Conservation (phyloP, 2,329 filamentous ascomycete species). For the Penicillium nordicum region DNA sequence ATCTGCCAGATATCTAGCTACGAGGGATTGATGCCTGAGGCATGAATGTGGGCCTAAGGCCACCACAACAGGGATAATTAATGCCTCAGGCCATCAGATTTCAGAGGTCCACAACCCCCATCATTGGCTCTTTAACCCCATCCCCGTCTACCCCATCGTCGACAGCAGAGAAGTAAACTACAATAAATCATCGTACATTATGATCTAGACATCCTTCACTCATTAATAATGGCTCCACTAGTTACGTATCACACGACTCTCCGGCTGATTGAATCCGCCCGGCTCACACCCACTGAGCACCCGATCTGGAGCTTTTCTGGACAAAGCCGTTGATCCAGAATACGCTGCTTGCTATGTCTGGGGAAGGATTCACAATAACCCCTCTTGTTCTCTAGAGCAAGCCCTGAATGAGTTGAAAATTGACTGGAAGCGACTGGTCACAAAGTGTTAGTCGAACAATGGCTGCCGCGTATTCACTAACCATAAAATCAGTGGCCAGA, state of each 20-base stretch:
- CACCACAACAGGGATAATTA: too few species aligned
- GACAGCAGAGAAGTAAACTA: neutral
- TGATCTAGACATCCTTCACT: neutral
- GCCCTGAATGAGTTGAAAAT: neutral
- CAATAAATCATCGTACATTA: neutral
- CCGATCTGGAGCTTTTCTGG: slow-evolving; percentile 1
- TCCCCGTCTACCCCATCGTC: too few species aligned
- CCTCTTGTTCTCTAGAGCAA: neutral
- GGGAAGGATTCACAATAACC: neutral
- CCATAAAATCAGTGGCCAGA: neutral
- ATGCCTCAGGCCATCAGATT: too few species aligned
- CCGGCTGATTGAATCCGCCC: slow-evolving; percentile 5
- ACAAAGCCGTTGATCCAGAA: slow-evolving; percentile 1
- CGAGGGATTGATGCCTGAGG: too few species aligned
- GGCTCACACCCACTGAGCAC: slow-evolving; percentile 7
- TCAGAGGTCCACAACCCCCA: too few species aligned
- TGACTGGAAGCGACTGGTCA: neutral
- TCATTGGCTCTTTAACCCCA: neutral
- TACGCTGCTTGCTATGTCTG: slow-evolving; percentile 5
- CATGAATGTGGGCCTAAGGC: too few species aligned
- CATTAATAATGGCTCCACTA: neutral
- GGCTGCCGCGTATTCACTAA: neutral
- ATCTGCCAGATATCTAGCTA: too few species aligned
- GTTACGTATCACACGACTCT: slow-evolving; percentile 24
- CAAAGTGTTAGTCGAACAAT: neutral